Base-by-base conservation (phyloP, 73 alveolate genomes). In the Paramecium biaurelia region DNA sequence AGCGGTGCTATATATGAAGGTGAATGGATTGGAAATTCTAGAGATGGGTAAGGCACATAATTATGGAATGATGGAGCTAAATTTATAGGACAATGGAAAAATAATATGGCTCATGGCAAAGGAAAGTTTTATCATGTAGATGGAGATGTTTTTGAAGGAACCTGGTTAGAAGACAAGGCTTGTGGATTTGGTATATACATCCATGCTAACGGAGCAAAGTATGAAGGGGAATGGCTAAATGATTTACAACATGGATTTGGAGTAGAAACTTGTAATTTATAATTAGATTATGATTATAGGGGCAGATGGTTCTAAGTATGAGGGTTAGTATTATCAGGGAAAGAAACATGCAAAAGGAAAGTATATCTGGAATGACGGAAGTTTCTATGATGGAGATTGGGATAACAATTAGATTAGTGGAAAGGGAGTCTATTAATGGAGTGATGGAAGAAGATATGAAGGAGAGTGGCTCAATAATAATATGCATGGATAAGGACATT, bases 361-460 rank as follows among this genome's bases (percentile, higher is more conserved):
- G 18, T 94, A 94, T 56, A 92, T 57, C 9, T 94, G 97, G 97
- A 57, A 72, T 37, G 97, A 94, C 23, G 95, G 95, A 56, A 76
- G 94, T 20, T 84, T 68, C 38, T 94, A 94, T 57, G 86, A 56
- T n/a, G 97, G 97, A 24, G 93, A 92, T 28, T 94, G 97, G 95
- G 34, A 38, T 42, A 85, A 94, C 20, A 94, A 94, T 92, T 74
- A 86, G 38, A 89, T 89, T 9, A 58, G 92, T 70, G 94, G 94
- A 20, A 89, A 86, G 35, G 98, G 98, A n/a, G 82, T 93, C n/a
- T 95, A 94, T 84, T 89, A 59, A 37, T 95, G 98, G 97, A 95
- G 94, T 57, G 97, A 94, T 58, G 97, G 97, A 35, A 89, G 94
- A 72, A 89, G 74, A 28, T 89, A 89, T 89, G 94, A 89, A 82